Evolutionary conservation across 768 basidiomycete species (phyloP).

Genomic region (Hydnomerulius pinastri): DNA sequence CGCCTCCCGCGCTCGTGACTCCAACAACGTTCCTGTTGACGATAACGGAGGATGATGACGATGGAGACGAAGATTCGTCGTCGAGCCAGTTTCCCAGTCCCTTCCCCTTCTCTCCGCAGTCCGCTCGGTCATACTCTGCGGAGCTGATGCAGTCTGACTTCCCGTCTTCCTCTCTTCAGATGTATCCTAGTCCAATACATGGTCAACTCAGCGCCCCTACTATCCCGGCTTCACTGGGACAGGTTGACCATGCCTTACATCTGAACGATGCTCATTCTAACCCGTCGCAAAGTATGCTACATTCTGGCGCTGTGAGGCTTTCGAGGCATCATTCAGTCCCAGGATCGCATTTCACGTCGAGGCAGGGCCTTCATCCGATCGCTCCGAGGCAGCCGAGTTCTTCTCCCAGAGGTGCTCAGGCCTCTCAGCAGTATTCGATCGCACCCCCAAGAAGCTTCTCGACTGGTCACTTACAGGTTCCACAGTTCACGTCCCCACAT

Average conservation of each 20-base stretch:
- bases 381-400: neutral
- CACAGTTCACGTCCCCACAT: neutral
- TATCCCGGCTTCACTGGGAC: neutral
- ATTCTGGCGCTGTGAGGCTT: neutral
- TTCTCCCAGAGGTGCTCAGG: neutral
- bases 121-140: conserved; percentile 5
- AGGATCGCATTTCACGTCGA: neutral
- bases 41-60: conserved; percentile 19
- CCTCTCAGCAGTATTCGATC: too few species aligned
- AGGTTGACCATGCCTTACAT: neutral
- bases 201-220: neutral
- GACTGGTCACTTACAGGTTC: conserved; percentile 1
- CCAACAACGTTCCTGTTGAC: conserved; percentile 22
- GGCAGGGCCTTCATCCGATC: neutral
- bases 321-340: neutral
- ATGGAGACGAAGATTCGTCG: conserved; percentile 10
- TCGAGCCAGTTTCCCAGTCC: conserved; percentile 10
- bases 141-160: neutral
- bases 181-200: neutral
- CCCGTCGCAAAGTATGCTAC: conserved; percentile 2
- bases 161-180: neutral
- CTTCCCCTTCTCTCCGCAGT: conserved; percentile 11
- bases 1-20: conserved; percentile 19
- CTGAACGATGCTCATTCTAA: neutral
- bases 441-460: too few species aligned